A percentile compares a stretch with the other conserved stretches of the same genome.
phyloP scores from a whole-genome alignment of 2,329 filamentous ascomycete genomes.

The Escovopsis weberi region DNA sequence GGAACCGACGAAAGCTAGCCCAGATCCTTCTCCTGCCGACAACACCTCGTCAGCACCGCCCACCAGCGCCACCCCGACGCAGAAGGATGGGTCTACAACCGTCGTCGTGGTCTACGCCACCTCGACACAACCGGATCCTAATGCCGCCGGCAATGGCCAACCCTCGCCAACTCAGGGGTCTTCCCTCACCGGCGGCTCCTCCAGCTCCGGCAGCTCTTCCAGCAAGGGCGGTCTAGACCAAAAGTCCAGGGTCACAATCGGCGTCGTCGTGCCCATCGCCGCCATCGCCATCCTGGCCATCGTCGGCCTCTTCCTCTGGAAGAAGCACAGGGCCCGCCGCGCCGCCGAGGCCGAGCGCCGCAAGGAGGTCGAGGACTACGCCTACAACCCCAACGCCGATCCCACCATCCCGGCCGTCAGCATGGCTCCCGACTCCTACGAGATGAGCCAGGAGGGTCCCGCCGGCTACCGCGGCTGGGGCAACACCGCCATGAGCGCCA shows the following conservation, averaged over 20 bases:
- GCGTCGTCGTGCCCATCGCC: conserved; percentile 85
- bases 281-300: conserved; percentile 71
- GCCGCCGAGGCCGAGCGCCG: conserved; percentile 74
- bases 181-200: neutral
- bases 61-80: conserved; percentile 1
- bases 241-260: conserved; percentile 70
- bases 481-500: conserved; percentile 51
- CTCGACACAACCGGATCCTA: neutral
- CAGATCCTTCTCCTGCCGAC: neutral
- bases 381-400: conserved; percentile 95
- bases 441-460: conserved; percentile 64
- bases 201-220: neutral
- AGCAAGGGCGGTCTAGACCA: conserved; percentile 33
- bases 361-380: conserved; percentile 95
- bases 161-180: no score
- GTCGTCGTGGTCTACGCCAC: conserved; percentile 14
- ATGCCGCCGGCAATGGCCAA: no score
- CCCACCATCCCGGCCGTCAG: conserved; percentile 51
- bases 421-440: conserved; percentile 37
- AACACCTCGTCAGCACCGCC: neutral
- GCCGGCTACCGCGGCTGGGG: conserved; percentile 93
- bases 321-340: conserved; percentile 74
- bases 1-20: conserved; percentile 5
- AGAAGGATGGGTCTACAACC: conserved; percentile 9
- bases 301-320: conserved; percentile 70